Percentiles rank a stretch among this genome's conserved stretches.
Conservation (phyloP, 2,329 filamentous ascomycete genomes). For the Alternaria hordeiaustralica region DNA sequence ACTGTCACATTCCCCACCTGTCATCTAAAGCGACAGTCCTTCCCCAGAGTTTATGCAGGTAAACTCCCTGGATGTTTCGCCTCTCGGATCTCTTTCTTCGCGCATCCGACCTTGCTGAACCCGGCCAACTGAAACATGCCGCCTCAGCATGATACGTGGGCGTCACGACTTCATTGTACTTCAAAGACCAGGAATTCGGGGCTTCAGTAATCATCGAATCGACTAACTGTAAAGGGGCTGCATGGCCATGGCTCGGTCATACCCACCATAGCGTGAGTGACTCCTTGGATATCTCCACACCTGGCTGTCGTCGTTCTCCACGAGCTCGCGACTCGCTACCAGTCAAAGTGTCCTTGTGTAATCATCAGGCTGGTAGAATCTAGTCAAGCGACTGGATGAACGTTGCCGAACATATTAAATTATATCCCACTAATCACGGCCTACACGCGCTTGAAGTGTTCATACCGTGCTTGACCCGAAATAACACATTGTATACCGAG, state of each 20-base stretch:
- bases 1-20: conserved; percentile 7
- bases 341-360: not conserved
- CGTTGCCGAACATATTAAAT: not conserved
- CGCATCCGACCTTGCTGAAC: conserved; percentile 4
- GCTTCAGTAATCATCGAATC: not conserved
- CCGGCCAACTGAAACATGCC: not conserved
- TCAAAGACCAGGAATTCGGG: not conserved
- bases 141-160: not conserved
- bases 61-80: conserved; percentile 9
- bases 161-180: not conserved
- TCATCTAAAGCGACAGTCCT: conserved; percentile 8
- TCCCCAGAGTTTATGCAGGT: conserved; percentile 5
- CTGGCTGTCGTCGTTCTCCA: not conserved
- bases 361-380: not conserved
- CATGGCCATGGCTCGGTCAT: not conserved
- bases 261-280: not conserved
- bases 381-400: not conserved
- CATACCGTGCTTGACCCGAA: not conserved
- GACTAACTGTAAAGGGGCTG: not conserved
- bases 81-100: conserved; percentile 3
- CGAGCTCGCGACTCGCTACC: not conserved
- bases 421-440: not conserved
- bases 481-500: not conserved
- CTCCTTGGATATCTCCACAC: not conserved
- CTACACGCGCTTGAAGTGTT: not conserved